These are phyloP conservation scores for Pseudisothecium myosuroides DNA, from an alignment of 225 moss, liverwort and hornwort genomes.

Conservation along the genomic window DNA sequence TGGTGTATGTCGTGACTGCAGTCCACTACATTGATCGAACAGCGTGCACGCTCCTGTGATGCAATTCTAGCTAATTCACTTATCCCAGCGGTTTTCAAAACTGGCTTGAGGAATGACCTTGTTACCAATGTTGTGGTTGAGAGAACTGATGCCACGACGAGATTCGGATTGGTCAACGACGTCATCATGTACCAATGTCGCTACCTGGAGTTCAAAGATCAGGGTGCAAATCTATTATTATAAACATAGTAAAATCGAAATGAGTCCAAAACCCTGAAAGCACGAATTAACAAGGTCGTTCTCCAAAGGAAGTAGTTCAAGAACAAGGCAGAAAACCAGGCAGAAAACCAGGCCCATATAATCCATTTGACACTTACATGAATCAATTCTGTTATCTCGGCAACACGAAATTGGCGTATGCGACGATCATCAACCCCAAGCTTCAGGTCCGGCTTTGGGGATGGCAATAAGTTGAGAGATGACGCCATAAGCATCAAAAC, in stretches of 20 bases:
- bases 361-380: conserved; percentile 41
- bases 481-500: conserved; percentile 83
- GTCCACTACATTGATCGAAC: neutral
- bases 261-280: neutral
- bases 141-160: conserved; percentile 70
- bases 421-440: conserved; percentile 37
- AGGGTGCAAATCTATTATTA: neutral
- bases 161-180: conserved; percentile 79
- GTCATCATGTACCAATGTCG: conserved; percentile 85
- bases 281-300: neutral
- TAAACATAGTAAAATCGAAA: neutral
- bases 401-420: conserved; percentile 55
- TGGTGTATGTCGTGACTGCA: neutral
- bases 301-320: neutral
- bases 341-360: neutral
- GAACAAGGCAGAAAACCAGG: neutral
- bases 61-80: neutral
- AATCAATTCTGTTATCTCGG: conserved; percentile 92
- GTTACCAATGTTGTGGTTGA: conserved; percentile 82
- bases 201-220: conserved; percentile 46
- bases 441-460: neutral
- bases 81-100: neutral
- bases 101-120: conserved; percentile 34
- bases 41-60: neutral
- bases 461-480: conserved; percentile 39